Evolutionary conservation across 306 rosid genomes (phyloP), one percentile per base, ranked within the genome.

Genomic region (Glycine soja): DNA sequence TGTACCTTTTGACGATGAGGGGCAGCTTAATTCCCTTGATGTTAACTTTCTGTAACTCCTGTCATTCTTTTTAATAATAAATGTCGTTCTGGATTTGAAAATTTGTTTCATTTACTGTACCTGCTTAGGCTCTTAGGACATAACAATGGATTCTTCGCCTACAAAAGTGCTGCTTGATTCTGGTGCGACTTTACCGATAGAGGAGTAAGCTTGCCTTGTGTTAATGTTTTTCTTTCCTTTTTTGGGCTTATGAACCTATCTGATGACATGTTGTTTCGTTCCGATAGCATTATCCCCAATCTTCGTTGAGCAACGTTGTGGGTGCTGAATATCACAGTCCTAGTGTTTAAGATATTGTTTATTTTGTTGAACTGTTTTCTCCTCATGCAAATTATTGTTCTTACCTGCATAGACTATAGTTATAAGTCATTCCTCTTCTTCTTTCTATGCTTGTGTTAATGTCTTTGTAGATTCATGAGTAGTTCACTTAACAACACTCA

Each of bases 1-100:
- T 18, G 83, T 89, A 82, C 36, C 87, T 77, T 88, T 93, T 38
- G 94, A 93, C 0, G 98, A 24, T 24, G 30, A 95, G 97, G 99
- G 93, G 13, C 15, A 4, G 19, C 54, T 66, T 71, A 48, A 42
- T 38, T 46, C 8, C 54, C 54, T 72, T 59, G 19, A 9, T 18
- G 16, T 38, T 38, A 38, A 38, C 43, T 38, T 4, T 38, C 6
- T 38, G 43, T 38, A 38, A 38, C 43, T 38, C 40, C 40, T 36
- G 40, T 36, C 5, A 4, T 38, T 38, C 43, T 38, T 38, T 38
- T 38, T 4, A 38, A 38, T 4, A 5, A 4, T 24, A 24, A 24
- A 24, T 38, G 43, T 38, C 0, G 43, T 38, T 38, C 43, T 75
- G 47, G 58, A 75, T 12, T 67, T 82, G 46, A 59, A 8, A 56